Evolutionary conservation across 2,329 filamentous ascomycete species (phyloP), one percentile per base, ranked within the genome.

Genomic region (Orbilia brochopaga): DNA sequence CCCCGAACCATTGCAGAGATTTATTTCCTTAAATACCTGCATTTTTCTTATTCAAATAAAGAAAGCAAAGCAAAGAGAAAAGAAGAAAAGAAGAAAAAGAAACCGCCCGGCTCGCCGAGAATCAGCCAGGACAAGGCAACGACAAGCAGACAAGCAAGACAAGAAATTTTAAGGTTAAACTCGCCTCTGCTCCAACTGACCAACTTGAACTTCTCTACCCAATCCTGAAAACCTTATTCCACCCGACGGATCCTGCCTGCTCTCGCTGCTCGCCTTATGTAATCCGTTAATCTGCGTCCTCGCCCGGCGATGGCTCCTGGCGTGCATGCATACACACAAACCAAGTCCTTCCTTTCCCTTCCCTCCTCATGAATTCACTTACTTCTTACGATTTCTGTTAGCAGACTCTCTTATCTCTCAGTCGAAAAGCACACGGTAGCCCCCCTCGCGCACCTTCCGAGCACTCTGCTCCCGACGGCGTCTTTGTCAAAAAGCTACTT

Each of bases 151-250:
- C 37, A 42, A 42, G 37, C 37, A 42, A 42, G 37, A 42, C 37
- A 42, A 42, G 37, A 42, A 8, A 69, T 69, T 69, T 69, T 69
- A 69, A 69, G 65, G 65, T 69, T 69, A 69, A 69, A 62, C 46
- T 62, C 58, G 58, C 58, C 58, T 62, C 32, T 48, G 37, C 55
- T 42, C 37, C 37, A 42, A 42, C 37, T 15, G 37, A 15, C n/a
- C 13, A 17, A 42, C 11, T 15, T 17, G 13, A 42, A 13, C n/a
- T 42, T 13, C 13, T 15, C 37, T 42, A 32, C 53, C 51, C 51
- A 54, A 35, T 32, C 57, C 46, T 40, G 40, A 46, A 60, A 60
- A 60, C 57, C 57, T 60, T 60, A 60, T 60, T 60, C 37, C 37
- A 42, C 37, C 37, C 37, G 37, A 42, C 5, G n/a, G 4, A 42